Percentiles rank a stretch among this genome's conserved stretches.
Evolutionary conservation across 257 asterid species (phyloP).

Genomic region (Cynanchum wilfordii): DNA sequence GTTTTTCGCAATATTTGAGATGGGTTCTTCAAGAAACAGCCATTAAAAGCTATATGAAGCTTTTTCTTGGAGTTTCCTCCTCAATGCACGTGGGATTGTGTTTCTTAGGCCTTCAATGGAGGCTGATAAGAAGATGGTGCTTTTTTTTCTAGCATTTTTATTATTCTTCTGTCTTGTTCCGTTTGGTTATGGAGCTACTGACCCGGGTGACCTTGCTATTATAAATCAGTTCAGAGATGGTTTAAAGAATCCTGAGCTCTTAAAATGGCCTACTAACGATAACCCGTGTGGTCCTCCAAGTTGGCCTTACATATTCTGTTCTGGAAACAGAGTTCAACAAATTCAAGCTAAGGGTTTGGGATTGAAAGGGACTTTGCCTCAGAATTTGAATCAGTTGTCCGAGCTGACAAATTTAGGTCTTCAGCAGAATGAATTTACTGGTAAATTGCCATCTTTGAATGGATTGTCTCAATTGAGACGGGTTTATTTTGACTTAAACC

Average conservation of each 20-base stretch:
- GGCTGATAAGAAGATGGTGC: slow-evolving; percentile 20
- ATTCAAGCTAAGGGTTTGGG: slow-evolving; percentile 83
- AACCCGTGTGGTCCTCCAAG: slow-evolving; percentile 85
- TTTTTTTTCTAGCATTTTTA: slow-evolving; percentile 25
- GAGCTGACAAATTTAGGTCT: slow-evolving; percentile 58
- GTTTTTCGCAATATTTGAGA: slow-evolving; percentile 28
- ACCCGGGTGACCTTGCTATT: slow-evolving; percentile 60
- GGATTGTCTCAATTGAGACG: slow-evolving; percentile 59
- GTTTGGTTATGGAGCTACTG: slow-evolving; percentile 39
- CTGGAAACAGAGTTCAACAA: slow-evolving; percentile 54
- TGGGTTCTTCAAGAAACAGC: slow-evolving; percentile 23
- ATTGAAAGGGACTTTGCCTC: slow-evolving; percentile 67
- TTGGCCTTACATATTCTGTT: slow-evolving; percentile 68
- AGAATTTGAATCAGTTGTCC: slow-evolving; percentile 53
- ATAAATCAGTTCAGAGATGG: slow-evolving; percentile 55
- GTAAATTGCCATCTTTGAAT: slow-evolving; percentile 66
- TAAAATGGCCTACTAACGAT: slow-evolving; percentile 64
- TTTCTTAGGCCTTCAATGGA: slow-evolving; percentile 41
- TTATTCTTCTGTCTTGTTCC: slow-evolving; percentile 22
- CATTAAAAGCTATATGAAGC: slow-evolving; percentile 19
- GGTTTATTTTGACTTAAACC: slow-evolving; percentile 73
- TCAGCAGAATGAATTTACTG: slow-evolving; percentile 60
- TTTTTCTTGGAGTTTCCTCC: slow-evolving; percentile 21
- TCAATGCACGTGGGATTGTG: slow-evolving; percentile 29
- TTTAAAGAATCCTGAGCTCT: slow-evolving; percentile 60